Percentiles rank a stretch among this genome's conserved stretches.
Conservation (phyloP, 129 eudicot genomes). For the Kitagawia praeruptora region DNA sequence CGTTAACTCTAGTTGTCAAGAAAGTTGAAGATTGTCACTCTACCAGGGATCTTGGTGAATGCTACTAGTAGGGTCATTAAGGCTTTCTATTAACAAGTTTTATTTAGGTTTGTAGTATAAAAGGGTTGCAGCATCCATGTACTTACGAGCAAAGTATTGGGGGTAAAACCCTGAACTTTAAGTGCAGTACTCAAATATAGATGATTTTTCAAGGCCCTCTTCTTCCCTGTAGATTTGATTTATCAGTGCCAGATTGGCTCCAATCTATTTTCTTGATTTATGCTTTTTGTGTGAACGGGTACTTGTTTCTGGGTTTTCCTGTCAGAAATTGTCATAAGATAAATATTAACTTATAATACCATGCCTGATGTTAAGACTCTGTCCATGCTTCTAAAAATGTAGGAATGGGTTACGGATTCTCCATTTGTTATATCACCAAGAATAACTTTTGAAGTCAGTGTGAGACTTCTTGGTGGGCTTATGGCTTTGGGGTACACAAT, state of each 20-base stretch:
- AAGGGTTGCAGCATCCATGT: background rate
- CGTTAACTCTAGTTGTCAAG: background rate
- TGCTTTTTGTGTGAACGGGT: background rate
- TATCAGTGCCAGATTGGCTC: background rate
- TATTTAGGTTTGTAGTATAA: background rate
- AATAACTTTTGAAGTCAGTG: slow-evolving; percentile 96
- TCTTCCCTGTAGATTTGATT: too few relatives aligned
- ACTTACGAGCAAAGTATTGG: background rate
- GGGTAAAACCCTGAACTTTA: background rate
- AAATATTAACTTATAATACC: background rate
- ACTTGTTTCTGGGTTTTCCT: background rate
- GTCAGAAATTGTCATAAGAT: background rate
- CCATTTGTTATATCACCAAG: slow-evolving; percentile 98
- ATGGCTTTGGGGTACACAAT: slow-evolving; percentile 99
- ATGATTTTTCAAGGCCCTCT: too few relatives aligned
- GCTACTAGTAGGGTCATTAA: background rate
- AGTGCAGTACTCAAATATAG: too few relatives aligned
- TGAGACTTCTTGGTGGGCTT: slow-evolving; percentile 95
- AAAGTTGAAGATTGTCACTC: background rate
- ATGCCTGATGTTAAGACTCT: background rate
- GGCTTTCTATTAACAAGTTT: background rate
- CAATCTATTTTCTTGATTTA: background rate
- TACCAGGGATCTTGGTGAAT: background rate
- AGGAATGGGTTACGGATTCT: slow-evolving; percentile 95
- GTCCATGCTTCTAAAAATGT: slow-evolving; percentile 17